phyloP scores from a whole-genome alignment of 23 red algal genomes.

The Agarophyton chilense region DNA sequence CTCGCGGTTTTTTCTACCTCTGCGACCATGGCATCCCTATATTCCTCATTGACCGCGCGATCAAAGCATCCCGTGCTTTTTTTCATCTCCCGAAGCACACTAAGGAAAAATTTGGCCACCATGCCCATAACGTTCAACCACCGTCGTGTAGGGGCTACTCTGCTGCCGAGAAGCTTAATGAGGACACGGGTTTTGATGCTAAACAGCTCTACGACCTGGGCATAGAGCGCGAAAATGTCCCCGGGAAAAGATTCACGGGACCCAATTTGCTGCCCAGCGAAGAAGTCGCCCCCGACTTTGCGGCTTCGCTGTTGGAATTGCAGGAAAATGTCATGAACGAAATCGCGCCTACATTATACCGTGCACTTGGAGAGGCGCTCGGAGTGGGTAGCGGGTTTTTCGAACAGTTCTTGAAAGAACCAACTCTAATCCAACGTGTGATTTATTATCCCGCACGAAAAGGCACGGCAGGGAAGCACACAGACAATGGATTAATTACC shows the following conservation, averaged over 20 bases:
- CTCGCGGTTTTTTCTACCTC: conserved; percentile 11
- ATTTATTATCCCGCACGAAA: conserved; percentile 15
- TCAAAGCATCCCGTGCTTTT: neutral
- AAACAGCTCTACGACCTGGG: conserved; percentile 29
- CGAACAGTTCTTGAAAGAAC: neutral
- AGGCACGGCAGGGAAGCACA: conserved; percentile 17
- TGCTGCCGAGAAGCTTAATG: neutral
- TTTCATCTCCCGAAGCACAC: neutral
- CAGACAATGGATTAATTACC: conserved; percentile 40
- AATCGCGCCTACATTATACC: neutral
- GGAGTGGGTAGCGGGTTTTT: conserved; percentile 7
- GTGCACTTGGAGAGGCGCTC: conserved; percentile 16
- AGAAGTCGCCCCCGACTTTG: conserved; percentile 2
- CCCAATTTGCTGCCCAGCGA: conserved; percentile 18
- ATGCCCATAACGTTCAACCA: conserved; percentile 1
- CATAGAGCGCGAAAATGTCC: neutral
- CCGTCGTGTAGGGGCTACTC: neutral
- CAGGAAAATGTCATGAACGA: conserved; percentile 7
- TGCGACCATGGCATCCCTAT: neutral
- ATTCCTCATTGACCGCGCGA: neutral
- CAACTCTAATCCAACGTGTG: conserved; percentile 37
- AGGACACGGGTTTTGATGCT: neutral
- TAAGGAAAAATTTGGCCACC: neutral
- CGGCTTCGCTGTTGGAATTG: conserved; percentile 6
- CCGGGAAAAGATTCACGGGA: conserved; percentile 4